Evolutionary conservation across 1,139 yeast genomes (phyloP), one percentile per base, ranked within the genome.

Genomic region (Saccharomyces hybrid): DNA sequence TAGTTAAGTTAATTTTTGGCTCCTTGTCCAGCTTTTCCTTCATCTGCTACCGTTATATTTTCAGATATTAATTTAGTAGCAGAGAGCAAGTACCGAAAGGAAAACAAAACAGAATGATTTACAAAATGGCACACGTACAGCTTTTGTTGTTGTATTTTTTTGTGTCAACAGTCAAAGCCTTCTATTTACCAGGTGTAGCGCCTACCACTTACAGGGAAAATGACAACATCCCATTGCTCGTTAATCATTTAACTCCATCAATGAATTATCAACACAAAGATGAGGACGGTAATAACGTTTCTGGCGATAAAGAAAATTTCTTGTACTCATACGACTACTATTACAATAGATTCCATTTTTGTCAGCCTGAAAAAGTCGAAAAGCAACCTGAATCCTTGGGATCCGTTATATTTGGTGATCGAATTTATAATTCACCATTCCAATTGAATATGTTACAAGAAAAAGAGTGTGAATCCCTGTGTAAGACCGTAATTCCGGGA

Each of bases 181-280:
- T 91, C 73, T 91, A 91, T 69, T 76, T 93, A 58, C 98, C 98
- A 0, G 98, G 98, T 13, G 95, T 90, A 28, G 95, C 97, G 0
- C 98, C 99, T 19, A 87, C 95, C 1, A 86, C 91, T 55, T 93
- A 93, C 68, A 76, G 79, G 51, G 76, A 79, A 58, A 90, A 85
- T 52, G 95, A 90, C 54, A 63, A 65, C 1, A 84, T 93, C 52
- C 91, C 95, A 5, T 74, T 93, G 55, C 74, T 85, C 54, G 99
- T 93, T 47, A 93, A 93, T 69, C 95, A 90, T 65, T 79, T 93
- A 64, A 88, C 97, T 0, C 97, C 97, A 3, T 80, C 89, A 1
- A 76, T 81, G 68, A 80, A 77, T 62, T 82, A 64, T 50, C 66
- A 68, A 54, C 70, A 65, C 54, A 58, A 58, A 46, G 67, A 67